These are phyloP conservation scores for Neophaeococcomyces mojaviensis DNA, from an alignment of 2,329 filamentous ascomycete species.

Conservation along the genomic window DNA sequence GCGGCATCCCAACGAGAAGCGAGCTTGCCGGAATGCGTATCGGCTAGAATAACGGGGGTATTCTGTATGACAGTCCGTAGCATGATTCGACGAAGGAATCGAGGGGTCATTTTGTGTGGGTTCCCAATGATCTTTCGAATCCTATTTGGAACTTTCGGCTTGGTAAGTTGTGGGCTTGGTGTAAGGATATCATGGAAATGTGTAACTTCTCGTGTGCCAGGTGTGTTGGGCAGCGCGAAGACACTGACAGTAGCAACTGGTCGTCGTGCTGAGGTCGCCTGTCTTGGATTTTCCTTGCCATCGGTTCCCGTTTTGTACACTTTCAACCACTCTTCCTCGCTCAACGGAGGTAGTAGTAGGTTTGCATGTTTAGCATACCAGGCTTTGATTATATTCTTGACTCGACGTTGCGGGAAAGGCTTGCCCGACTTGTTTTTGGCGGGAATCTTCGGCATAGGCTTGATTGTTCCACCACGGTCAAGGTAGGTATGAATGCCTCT, in stretches of 20 bases:
- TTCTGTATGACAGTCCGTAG: conserved; percentile 14
- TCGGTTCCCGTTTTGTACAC: conserved; percentile 28
- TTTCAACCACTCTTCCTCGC: conserved; percentile 29
- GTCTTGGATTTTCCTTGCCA: conserved; percentile 24
- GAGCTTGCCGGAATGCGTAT: background rate
- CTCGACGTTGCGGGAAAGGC: conserved; percentile 26
- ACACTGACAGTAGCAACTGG: conserved; percentile 2
- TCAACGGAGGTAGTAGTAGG: conserved; percentile 33
- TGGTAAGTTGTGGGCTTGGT: conserved; percentile 28
- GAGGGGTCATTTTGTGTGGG: conserved; percentile 33
- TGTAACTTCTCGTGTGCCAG: background rate
- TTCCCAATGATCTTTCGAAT: conserved; percentile 29
- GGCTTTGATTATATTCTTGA: conserved; percentile 29
- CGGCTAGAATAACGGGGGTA: conserved; percentile 12
- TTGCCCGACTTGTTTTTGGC: conserved; percentile 31
- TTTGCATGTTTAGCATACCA: conserved; percentile 31
- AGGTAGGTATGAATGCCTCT: conserved; percentile 24
- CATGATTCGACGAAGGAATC: conserved; percentile 29
- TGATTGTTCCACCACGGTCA: conserved; percentile 23
- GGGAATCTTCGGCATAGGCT: conserved; percentile 27
- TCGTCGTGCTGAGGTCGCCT: conserved; percentile 21
- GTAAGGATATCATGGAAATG: conserved; percentile 14
- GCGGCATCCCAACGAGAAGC: conserved; percentile 1
- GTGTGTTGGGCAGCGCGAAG: conserved; percentile 16
- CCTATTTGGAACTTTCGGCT: conserved; percentile 31